A percentile compares a stretch with the other conserved stretches of the same genome.
phyloP scores from a whole-genome alignment of 1,139 yeast genomes.

The Pichia sp. region DNA sequence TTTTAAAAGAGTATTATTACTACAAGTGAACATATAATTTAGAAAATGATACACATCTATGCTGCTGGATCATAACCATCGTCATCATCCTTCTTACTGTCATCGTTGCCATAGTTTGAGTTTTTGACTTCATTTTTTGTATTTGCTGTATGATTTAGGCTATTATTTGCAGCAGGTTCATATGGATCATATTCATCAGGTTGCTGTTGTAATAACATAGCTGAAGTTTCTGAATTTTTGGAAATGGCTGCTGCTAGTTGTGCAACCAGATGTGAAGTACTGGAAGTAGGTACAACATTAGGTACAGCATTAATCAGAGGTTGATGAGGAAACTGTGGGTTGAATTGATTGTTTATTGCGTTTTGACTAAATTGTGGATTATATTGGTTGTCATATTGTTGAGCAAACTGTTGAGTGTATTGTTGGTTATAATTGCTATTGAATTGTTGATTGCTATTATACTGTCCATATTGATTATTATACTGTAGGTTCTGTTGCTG shows the following conservation, averaged over 20 bases:
- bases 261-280: slow-evolving; percentile 13
- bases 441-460: slow-evolving; percentile 1
- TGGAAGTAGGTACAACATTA: too few species aligned
- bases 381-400: background rate
- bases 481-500: slow-evolving; percentile 7
- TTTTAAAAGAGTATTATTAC: too few species aligned
- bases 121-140: too few species aligned
- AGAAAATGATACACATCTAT: background rate
- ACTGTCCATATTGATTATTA: slow-evolving; percentile 4
- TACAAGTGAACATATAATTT: too few species aligned
- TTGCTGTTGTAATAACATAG: slow-evolving; percentile 2
- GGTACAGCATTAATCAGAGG: background rate
- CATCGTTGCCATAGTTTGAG: background rate
- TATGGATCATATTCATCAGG: background rate
- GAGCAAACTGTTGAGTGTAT: background rate
- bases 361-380: background rate
- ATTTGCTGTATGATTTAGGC: background rate
- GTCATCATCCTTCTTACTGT: slow-evolving; percentile 2
- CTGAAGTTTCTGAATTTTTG: slow-evolving; percentile 8
- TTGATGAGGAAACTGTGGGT: background rate
- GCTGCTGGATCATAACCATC: slow-evolving; percentile 11
- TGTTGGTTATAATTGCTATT: background rate
- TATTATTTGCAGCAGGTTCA: background rate
- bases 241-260: slow-evolving; percentile 15
- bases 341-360: background rate